Evolutionary conservation across 2,329 filamentous ascomycete species (phyloP).

Genomic region (Albifimbria verrucaria): DNA sequence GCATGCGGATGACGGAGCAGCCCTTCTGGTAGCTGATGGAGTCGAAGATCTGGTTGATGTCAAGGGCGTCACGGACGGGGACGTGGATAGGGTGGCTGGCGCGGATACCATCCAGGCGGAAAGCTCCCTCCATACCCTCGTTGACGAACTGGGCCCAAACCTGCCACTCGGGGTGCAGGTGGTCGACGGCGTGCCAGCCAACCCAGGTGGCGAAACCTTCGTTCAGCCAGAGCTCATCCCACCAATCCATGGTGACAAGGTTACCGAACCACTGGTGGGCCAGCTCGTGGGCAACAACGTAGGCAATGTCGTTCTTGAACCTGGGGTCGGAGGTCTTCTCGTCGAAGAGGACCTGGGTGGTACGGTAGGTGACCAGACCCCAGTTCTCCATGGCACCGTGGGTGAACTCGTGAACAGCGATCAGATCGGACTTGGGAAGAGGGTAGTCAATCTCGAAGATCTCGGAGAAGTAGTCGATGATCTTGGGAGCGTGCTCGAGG

Average conservation of each 20-base stretch:
- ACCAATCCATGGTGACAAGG: conserved; percentile 95
- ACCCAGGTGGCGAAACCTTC: conserved; percentile 99
- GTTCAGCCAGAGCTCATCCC: conserved; percentile 90
- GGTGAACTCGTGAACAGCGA: conserved; percentile 91
- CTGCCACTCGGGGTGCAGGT: conserved; percentile 95
- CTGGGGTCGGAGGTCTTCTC: conserved; percentile 84
- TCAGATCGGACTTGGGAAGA: conserved; percentile 83
- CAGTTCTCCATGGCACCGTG: conserved; percentile 92
- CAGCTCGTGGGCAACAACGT: conserved; percentile 96
- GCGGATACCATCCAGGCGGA: conserved; percentile 83
- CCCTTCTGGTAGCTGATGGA: conserved; percentile 96
- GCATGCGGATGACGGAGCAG: conserved; percentile 93
- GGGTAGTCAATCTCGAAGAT: conserved; percentile 92
- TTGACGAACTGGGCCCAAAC: conserved; percentile 97
- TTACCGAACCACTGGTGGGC: conserved; percentile 97
- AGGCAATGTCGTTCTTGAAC: conserved; percentile 91
- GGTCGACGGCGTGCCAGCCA: conserved; percentile 87
- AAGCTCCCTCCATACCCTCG: conserved; percentile 89
- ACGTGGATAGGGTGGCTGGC: conserved; percentile 96
- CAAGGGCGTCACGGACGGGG: conserved; percentile 85
- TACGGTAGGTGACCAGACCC: conserved; percentile 94
- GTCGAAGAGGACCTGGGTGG: conserved; percentile 94
- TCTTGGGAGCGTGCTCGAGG: conserved; percentile 84
- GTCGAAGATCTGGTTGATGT: conserved; percentile 98
- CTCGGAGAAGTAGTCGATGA: conserved; percentile 95